These are phyloP conservation scores for Chalciporus sp. DNA, from an alignment of 1,284 basidiomycete species.

Conservation along the genomic window DNA sequence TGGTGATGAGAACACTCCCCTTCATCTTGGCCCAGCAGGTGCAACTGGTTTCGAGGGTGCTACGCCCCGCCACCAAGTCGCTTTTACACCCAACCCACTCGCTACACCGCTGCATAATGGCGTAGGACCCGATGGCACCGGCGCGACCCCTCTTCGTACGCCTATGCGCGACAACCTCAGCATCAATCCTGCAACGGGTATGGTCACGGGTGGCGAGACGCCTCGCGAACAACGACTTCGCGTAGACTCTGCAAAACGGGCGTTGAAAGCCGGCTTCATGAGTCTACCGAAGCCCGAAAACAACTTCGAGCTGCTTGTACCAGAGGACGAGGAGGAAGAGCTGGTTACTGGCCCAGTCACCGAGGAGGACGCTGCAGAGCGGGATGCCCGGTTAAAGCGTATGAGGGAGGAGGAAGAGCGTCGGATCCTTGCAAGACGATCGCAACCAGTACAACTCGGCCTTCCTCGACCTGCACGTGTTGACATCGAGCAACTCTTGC, in stretches of 20 bases:
- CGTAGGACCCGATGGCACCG: conserved; percentile 45
- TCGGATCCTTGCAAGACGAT: conserved; percentile 79
- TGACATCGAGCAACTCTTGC: conserved; percentile 67
- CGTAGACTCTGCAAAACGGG: conserved; percentile 64
- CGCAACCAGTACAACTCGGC: conserved; percentile 79
- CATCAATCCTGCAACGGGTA: conserved; percentile 77
- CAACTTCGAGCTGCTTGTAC: conserved; percentile 94
- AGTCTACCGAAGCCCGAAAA: conserved; percentile 93
- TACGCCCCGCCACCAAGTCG: conserved; percentile 84
- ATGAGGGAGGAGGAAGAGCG: conserved; percentile 77
- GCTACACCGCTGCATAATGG: conserved; percentile 74
- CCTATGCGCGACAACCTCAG: conserved; percentile 90
- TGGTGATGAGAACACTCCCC: conserved; percentile 94
- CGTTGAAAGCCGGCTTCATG: conserved; percentile 82
- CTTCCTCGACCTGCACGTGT: conserved; percentile 89
- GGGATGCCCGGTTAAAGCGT: conserved; percentile 79
- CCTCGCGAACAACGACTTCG: conserved; percentile 76
- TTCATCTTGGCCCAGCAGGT: conserved; percentile 70
- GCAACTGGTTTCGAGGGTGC: conserved; percentile 92
- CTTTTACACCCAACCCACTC: conserved; percentile 95
- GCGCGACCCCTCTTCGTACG: conserved; percentile 84
- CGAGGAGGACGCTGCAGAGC: conserved; percentile 91
- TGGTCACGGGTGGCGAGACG: conserved; percentile 64
- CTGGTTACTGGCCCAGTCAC: conserved; percentile 44
- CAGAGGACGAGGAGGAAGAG: conserved; percentile 78